These are phyloP conservation scores for Drechslerella coelobrocha DNA, from an alignment of 2,329 filamentous ascomycete species.

Conservation along the genomic window DNA sequence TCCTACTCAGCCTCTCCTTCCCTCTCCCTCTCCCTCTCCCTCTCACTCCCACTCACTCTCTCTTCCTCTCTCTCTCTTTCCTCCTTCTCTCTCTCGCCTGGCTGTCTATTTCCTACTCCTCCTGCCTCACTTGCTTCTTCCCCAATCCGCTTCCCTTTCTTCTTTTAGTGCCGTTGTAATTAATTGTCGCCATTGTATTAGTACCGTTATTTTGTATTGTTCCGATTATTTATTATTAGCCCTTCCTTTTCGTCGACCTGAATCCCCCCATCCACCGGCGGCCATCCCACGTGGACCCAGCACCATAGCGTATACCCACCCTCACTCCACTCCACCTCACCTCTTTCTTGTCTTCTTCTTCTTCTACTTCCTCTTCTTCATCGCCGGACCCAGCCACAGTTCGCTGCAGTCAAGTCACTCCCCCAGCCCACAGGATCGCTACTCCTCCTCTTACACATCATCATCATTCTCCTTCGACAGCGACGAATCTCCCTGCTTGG, in stretches of 20 bases:
- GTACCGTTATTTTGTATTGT: not conserved
- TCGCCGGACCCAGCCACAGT: no score
- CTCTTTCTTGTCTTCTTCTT: not conserved
- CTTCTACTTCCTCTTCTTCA: not conserved
- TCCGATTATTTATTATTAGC: not conserved
- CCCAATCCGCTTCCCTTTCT: no score
- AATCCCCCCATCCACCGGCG: not conserved
- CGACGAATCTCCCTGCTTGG: constrained; percentile 46
- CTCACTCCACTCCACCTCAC: not conserved
- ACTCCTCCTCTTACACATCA: constrained; percentile 5
- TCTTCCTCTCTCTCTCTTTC: constrained; percentile 14
- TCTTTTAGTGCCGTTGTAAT: no score
- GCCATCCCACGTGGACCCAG: not conserved
- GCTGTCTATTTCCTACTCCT: not conserved
- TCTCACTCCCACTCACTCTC: constrained; percentile 6
- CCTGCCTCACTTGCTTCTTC: no score
- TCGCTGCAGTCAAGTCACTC: no score
- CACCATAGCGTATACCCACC: no score
- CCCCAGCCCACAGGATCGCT: not conserved
- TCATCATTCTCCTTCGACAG: not conserved
- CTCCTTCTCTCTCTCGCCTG: not conserved
- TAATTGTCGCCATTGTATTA: no score
- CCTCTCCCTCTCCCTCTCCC: constrained; percentile 29
- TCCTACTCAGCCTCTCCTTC: constrained; percentile 41
- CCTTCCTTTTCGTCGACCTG: constrained; percentile 2